Evolutionary conservation across 2,329 filamentous ascomycete genomes (phyloP), one percentile per base, ranked within the genome.

Genomic region (Hypoxylon rubiginosum): DNA sequence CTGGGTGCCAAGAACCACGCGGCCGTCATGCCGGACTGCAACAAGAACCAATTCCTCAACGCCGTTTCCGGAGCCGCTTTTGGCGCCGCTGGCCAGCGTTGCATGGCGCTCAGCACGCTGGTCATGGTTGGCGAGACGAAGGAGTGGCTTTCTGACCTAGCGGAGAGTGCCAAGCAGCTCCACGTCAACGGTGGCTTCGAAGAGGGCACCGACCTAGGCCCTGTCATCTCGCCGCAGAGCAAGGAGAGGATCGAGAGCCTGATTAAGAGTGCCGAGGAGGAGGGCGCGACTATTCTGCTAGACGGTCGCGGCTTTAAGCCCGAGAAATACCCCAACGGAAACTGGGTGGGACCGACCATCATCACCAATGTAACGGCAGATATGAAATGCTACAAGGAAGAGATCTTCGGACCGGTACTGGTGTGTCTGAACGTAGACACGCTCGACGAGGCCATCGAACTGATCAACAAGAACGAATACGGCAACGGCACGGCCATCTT

Each of bases 1-100:
- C 82, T 96, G 67, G 93, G 92, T 43, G 92, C 92, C 71, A 96
- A 96, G 87, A 96, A 96, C 85, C 92, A 96, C 79, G 92, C 92
- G 28, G 91, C 91, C 57, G 90, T 96, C 30, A 86, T 95, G 66
- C 92, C 92, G 17, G 92, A 96, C 83, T 92, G 90, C 83, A 94
- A 96, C 84, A 95, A 94, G 87, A 94, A 96, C 83, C 91, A 94
- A 74, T 92, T 93, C 71, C 82, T 96, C 74, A 96, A 95, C 82
- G 91, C 91, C 46, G 92, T 96, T 70, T 88, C 92, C 4, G 93
- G 92, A 70, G 92, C 93, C 34, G 92, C 93, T 21, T 96, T 96
- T 72, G 92, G 92, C 70, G 92, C 92, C 69, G 92, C 92, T 24
- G 92, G 92, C 39, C 92, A 96, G 83, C 86, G 92, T 67, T 96